Conservation (phyloP, 768 basidiomycete genomes). For the Hypholoma fasciculare region DNA sequence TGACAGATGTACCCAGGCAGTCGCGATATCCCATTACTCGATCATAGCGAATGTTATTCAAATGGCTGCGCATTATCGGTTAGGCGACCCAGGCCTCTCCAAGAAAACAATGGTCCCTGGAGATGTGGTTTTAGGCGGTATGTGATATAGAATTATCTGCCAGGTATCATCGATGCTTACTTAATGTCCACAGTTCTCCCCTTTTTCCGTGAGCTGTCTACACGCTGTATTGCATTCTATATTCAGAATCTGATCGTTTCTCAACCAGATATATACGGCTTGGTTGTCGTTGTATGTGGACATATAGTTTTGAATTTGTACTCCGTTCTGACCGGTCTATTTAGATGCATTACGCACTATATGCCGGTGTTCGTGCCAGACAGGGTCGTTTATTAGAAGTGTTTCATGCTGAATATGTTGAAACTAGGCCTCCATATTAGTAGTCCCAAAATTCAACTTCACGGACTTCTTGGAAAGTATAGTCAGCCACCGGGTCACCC, state of each 20-base stretch:
- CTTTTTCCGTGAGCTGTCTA: constrained; percentile 47
- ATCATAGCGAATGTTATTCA: constrained; percentile 68
- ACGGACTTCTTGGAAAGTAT: constrained; percentile 55
- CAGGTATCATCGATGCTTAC: background rate
- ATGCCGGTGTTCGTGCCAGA: constrained; percentile 41
- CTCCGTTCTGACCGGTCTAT: background rate
- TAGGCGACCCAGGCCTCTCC: constrained; percentile 40
- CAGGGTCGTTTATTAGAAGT: background rate
- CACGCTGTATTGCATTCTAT: background rate
- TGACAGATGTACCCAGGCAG: constrained; percentile 43
- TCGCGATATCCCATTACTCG: constrained; percentile 63
- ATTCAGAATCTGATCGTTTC: background rate
- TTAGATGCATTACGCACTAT: constrained; percentile 55
- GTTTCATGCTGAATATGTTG: background rate
- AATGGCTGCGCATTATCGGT: constrained; percentile 49
- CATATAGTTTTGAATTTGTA: background rate
- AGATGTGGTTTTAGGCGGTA: constrained; percentile 58
- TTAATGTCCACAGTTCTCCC: constrained; percentile 44
- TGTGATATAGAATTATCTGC: constrained; percentile 16
- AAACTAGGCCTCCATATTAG: constrained; percentile 51
- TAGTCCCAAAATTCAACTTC: constrained; percentile 69
- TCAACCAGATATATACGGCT: constrained; percentile 55
- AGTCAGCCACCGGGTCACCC: constrained; percentile 50
- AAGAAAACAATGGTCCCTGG: constrained; percentile 48
- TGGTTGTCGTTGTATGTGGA: constrained; percentile 52